Base-by-base conservation (phyloP, 352 stramenopile species). In the Phytophthora pisi region DNA sequence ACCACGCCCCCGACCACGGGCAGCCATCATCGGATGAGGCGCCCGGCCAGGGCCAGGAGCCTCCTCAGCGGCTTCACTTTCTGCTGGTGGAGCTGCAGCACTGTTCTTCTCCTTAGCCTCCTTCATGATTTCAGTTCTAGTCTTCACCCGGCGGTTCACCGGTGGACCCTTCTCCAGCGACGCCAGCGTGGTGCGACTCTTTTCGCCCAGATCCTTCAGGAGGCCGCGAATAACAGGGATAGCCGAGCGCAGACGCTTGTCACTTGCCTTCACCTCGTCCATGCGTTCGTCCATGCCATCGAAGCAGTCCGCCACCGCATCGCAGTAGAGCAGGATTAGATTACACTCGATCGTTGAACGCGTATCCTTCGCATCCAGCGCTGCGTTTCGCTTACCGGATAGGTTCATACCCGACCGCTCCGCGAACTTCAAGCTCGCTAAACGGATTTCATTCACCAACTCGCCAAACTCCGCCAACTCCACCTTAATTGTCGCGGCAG, bases 371-470 rank as follows among this genome's bases (percentile, higher is more conserved):
- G 68, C 70, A 66, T 96, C 88, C 28, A 77, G 81, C 9, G 85
- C 80, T 20, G 82, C 60, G 46, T 90, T 82, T 16, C 88, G 82
- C 70, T 96, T 96, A 34, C 88, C 88, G n/a, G 78, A 84, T 58
- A 96, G 53, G 61, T 91, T 96, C 85, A 96, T 96, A 38, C 88
- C 88, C 3, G 88, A 93, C 18, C 88, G 84, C 61, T 96, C 88
- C 10, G 87, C 86, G 56, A 93, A 94, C 73, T 93, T 93, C 24
- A 88, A 71, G 18, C 77, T 90, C 28, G 71, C 76, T 46, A 93
- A 69, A 73, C 87, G 86, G 51, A 94, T 79, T 11, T 96, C 86
- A 56, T 95, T 96, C 40, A 94, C 79, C 13, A 96, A 23, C 42
- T 89, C 83, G 16, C 84, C 82, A 71, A 95, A 96, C 54, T 93